Conservation (phyloP, 2,329 filamentous ascomycete genomes). For the Exophiala spinifera region DNA sequence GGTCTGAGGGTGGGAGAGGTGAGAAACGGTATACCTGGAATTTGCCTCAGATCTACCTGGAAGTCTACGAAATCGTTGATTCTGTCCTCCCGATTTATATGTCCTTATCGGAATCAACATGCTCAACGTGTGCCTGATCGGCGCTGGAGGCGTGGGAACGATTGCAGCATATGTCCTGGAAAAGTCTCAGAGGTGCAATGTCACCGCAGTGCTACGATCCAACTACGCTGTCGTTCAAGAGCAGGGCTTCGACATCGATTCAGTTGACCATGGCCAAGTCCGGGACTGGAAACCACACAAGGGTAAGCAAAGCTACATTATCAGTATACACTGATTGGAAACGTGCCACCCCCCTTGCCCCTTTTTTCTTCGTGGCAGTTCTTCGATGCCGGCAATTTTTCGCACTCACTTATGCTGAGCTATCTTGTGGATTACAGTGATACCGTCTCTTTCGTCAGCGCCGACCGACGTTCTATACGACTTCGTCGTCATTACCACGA, state of each 20-base stretch:
- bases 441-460: background rate
- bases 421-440: too few species aligned
- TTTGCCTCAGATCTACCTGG: too few species aligned
- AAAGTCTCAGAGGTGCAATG: conserved; percentile 47
- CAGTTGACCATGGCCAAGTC: conserved; percentile 54
- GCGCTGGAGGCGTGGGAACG: conserved; percentile 56
- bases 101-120: background rate
- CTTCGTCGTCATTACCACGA: conserved; percentile 56
- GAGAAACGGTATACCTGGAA: too few species aligned
- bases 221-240: conserved; percentile 51
- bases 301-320: background rate
- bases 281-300: conserved; percentile 46
- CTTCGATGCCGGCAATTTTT: too few species aligned
- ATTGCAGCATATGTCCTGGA: conserved; percentile 57
- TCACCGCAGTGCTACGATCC: conserved; percentile 56
- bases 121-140: conserved; percentile 49
- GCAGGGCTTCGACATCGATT: conserved; percentile 54
- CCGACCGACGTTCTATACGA: conserved; percentile 42
- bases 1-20: background rate
- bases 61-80: background rate
- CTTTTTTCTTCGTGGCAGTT: too few species aligned
- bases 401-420: too few species aligned
- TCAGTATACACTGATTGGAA: background rate
- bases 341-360: background rate
- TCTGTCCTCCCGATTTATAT: background rate